Percentiles rank a stretch among this genome's conserved stretches.
Evolutionary conservation across 2,329 filamentous ascomycete species (phyloP).

Genomic region (Hawksworthiomyces lignivorus): DNA sequence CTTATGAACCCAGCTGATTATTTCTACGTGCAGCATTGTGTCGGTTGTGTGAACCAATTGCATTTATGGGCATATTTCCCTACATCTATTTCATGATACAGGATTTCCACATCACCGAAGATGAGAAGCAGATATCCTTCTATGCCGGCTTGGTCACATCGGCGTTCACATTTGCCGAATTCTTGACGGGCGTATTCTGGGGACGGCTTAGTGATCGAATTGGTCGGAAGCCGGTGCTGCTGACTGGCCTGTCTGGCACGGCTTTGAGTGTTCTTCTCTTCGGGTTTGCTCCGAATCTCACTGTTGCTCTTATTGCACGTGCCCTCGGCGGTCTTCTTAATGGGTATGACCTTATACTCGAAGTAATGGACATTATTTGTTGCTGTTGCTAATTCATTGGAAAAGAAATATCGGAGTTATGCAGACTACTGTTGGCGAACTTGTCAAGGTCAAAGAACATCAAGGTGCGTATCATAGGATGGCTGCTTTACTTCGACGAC

Average conservation of each 20-base stretch:
- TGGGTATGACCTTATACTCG: conserved; percentile 62
- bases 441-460: conserved; percentile 88
- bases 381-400: conserved; percentile 14
- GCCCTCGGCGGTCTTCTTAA: conserved; percentile 88
- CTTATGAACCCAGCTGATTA: too few species aligned
- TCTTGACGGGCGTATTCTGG: conserved; percentile 88
- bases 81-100: conserved; percentile 98
- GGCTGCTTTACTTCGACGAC: background rate
- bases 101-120: conserved; percentile 77
- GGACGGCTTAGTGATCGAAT: conserved; percentile 85
- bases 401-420: conserved; percentile 93
- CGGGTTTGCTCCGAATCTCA: conserved; percentile 77
- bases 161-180: conserved; percentile 92
- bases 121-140: conserved; percentile 73
- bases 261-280: conserved; percentile 89
- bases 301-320: conserved; percentile 76
- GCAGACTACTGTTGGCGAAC: conserved; percentile 89
- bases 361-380: too few species aligned
- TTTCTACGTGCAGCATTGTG: conserved; percentile 60
- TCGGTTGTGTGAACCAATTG: conserved; percentile 95
- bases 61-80: conserved; percentile 98
- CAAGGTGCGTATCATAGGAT: conserved; percentile 68
- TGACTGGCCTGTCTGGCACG: conserved; percentile 84
- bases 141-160: conserved; percentile 96
- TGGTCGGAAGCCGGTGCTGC: conserved; percentile 84